A percentile compares a stretch with the other conserved stretches of the same genome.
phyloP scores from a whole-genome alignment of 371 early-diverging fungal species.

The Rozella allomycis region DNA sequence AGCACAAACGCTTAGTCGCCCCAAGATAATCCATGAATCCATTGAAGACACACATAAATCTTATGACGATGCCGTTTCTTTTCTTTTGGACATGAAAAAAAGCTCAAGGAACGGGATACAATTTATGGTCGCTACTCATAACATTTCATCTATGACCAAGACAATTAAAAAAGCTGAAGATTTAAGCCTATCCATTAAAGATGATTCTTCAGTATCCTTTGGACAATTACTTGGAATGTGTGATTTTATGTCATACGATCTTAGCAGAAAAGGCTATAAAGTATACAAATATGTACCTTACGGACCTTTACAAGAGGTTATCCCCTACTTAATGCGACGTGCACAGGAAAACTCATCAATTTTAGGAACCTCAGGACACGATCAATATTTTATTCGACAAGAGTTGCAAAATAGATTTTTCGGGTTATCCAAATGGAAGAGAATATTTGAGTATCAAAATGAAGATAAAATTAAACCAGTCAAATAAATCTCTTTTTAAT shows the following conservation, averaged over 20 bases:
- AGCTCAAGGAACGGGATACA: conserved; percentile 22
- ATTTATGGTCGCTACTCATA: conserved; percentile 79
- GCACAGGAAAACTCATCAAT: conserved; percentile 86
- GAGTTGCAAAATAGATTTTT: too few species aligned
- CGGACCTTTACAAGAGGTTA: conserved; percentile 66
- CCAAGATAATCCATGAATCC: conserved; percentile 59
- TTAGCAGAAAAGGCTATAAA: conserved; percentile 49
- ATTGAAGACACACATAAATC: conserved; percentile 58
- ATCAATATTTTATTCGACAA: too few species aligned
- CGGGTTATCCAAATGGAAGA: too few species aligned
- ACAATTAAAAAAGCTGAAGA: conserved; percentile 26
- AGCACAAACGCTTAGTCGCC: conserved; percentile 37
- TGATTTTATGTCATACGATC: conserved; percentile 33
- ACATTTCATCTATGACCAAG: conserved; percentile 44
- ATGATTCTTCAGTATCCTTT: conserved; percentile 59
- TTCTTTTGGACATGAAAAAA: conserved; percentile 36
- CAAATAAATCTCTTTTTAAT: too few species aligned
- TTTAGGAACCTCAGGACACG: too few species aligned
- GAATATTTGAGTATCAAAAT: too few species aligned
- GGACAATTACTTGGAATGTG: conserved; percentile 78
- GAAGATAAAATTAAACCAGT: too few species aligned
- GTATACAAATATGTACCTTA: conserved; percentile 81
- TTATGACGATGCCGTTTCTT: conserved; percentile 56
- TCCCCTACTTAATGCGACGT: conserved; percentile 79
- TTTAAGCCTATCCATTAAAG: conserved; percentile 23